Conservation (phyloP, 139 green algal genomes). For the Zygnema circumcarinatum region DNA sequence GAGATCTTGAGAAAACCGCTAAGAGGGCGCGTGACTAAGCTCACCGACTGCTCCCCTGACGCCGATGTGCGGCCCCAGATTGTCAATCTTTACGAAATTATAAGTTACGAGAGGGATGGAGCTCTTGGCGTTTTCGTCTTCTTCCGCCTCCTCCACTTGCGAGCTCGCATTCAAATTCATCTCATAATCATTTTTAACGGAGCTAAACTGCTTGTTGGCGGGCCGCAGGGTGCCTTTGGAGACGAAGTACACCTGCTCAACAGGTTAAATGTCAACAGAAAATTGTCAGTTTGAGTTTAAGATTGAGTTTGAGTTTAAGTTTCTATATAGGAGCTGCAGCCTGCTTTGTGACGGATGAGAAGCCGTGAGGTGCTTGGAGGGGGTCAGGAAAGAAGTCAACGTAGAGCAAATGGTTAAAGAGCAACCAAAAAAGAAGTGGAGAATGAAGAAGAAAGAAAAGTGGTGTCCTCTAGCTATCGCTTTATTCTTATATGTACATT, state of each 20-base stretch:
- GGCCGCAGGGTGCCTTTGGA: conserved; percentile 79
- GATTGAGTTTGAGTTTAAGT: background rate
- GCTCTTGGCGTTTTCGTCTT: conserved; percentile 64
- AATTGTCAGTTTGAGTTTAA: conserved; percentile 4
- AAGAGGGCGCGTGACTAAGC: too few relatives aligned
- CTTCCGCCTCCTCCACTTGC: conserved; percentile 49
- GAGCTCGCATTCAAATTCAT: conserved; percentile 78
- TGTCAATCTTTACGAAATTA: conserved; percentile 65
- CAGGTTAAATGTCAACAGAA: conserved; percentile 69
- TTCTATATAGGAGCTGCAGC: too few relatives aligned
- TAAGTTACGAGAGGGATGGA: conserved; percentile 71
- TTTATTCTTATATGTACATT: too few relatives aligned
- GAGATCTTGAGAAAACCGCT: too few relatives aligned
- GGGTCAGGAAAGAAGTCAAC: background rate
- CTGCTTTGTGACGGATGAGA: too few relatives aligned
- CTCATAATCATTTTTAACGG: conserved; percentile 87
- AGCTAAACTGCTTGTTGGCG: conserved; percentile 73
- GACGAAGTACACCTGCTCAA: conserved; percentile 65
- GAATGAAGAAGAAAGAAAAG: background rate
- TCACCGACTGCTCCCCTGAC: conserved; percentile 15
- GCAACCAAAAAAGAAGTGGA: background rate
- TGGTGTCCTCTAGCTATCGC: too few relatives aligned
- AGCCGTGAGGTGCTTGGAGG: too few relatives aligned
- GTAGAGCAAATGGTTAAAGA: background rate
- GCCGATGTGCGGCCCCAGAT: conserved; percentile 18